A percentile compares a stretch with the other conserved stretches of the same genome.
These are phyloP conservation scores for Saccharomyces jurei DNA, from an alignment of 805 yeast genomes.

Conservation along the genomic window DNA sequence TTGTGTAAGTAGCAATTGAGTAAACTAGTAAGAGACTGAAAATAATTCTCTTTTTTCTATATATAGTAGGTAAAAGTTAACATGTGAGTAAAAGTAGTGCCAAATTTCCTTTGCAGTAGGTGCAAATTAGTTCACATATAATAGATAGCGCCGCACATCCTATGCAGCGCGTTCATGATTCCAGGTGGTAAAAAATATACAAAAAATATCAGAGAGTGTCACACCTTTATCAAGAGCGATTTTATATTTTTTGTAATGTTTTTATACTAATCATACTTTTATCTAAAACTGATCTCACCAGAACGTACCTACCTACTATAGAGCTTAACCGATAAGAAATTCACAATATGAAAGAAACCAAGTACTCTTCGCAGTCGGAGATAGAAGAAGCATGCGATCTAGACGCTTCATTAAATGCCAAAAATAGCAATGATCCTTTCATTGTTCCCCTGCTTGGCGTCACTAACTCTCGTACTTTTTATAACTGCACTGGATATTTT, in stretches of 20 bases:
- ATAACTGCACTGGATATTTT: conserved; percentile 51
- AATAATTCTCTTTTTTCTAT: not conserved
- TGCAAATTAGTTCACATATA: not conserved
- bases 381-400: not conserved
- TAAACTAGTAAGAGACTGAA: too few relatives aligned
- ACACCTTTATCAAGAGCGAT: too few relatives aligned
- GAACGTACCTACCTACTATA: too few relatives aligned
- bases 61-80: not conserved
- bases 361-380: not conserved
- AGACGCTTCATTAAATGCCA: not conserved
- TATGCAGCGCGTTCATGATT: not conserved
- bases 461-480: conserved; percentile 21
- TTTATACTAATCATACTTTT: too few relatives aligned
- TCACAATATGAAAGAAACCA: too few relatives aligned
- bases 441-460: not conserved
- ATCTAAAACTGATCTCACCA: too few relatives aligned
- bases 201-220: too few relatives aligned
- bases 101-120: not conserved
- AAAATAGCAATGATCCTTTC: not conserved
- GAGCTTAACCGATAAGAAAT: too few relatives aligned
- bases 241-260: too few relatives aligned
- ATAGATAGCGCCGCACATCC: not conserved
- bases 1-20: not conserved
- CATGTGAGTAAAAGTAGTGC: not conserved
- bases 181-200: not conserved